These are phyloP conservation scores for Sugiyamaella smithiae DNA, from an alignment of 805 yeast species.

Conservation along the genomic window DNA sequence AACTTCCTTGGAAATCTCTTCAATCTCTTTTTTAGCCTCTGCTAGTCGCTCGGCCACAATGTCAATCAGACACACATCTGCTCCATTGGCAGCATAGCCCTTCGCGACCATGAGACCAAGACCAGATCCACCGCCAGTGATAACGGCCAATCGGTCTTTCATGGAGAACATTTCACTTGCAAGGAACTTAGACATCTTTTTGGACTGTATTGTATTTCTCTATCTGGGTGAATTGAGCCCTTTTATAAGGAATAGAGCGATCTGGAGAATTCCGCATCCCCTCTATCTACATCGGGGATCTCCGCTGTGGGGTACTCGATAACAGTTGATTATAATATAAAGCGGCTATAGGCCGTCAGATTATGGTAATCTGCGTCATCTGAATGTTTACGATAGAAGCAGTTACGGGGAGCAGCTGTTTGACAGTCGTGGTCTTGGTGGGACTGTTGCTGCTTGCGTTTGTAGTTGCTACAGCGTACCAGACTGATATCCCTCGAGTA, in stretches of 20 bases:
- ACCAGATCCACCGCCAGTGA: constrained; percentile 45
- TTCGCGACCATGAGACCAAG: constrained; percentile 34
- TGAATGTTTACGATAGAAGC: too few species aligned
- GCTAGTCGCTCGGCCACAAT: constrained; percentile 1
- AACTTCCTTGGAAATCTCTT: neutral
- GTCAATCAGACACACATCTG: neutral
- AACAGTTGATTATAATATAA: too few species aligned
- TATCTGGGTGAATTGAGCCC: too few species aligned
- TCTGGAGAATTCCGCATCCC: neutral
- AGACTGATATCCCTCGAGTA: constrained; percentile 29
- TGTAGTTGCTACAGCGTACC: constrained; percentile 8
- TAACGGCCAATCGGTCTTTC: constrained; percentile 41
- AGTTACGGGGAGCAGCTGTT: too few species aligned
- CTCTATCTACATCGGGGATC: neutral
- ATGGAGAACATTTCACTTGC: constrained; percentile 35
- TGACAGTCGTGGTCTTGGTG: too few species aligned
- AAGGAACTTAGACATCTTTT: neutral
- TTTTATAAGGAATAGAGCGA: neutral
- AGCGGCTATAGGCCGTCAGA: too few species aligned
- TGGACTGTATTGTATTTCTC: too few species aligned
- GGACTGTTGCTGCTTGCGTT: neutral
- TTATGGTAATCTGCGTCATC: too few species aligned
- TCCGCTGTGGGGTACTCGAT: neutral
- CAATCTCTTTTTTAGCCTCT: neutral
- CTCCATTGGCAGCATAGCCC: constrained; percentile 1